Evolutionary conservation across 1,284 basidiomycete species (phyloP).

Genomic region (Inonotus hispidus): DNA sequence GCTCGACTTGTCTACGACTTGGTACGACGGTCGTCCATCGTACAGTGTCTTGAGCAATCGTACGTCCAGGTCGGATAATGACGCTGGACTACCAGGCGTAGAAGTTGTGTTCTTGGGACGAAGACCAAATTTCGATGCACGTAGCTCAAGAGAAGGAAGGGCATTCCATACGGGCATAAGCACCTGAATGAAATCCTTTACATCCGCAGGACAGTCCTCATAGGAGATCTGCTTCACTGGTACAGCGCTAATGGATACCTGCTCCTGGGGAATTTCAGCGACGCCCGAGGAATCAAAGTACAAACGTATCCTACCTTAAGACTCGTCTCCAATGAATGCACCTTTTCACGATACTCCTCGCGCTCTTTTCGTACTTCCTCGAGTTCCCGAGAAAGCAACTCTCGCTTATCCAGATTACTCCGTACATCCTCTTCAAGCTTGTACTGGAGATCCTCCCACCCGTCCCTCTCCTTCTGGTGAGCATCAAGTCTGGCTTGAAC

Average conservation of each 20-base stretch:
- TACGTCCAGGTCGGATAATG: constrained; percentile 75
- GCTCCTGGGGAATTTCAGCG: constrained; percentile 9
- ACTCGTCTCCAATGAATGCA: constrained; percentile 37
- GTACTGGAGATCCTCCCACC: constrained; percentile 39
- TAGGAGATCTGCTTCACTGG: constrained; percentile 29
- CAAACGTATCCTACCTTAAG: constrained; percentile 35
- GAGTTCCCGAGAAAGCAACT: constrained; percentile 45
- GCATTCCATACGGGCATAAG: constrained; percentile 74
- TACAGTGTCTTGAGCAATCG: constrained; percentile 73
- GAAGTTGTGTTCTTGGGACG: constrained; percentile 37
- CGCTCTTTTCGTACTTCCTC: constrained; percentile 50
- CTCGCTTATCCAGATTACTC: constrained; percentile 41
- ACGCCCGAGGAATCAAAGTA: background rate
- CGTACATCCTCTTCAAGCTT: constrained; percentile 49
- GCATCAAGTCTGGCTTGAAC: constrained; percentile 46
- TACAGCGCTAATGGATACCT: constrained; percentile 19
- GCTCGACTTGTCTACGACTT: constrained; percentile 33
- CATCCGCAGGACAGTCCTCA: constrained; percentile 39
- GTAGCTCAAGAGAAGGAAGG: constrained; percentile 74
- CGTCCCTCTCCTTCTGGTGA: constrained; percentile 41
- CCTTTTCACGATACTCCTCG: constrained; percentile 47
- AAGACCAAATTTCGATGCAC: constrained; percentile 56
- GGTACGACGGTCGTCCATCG: constrained; percentile 36
- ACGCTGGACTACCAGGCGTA: constrained; percentile 39
- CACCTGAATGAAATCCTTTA: constrained; percentile 52